Percentiles rank a stretch among this genome's conserved stretches.
Evolutionary conservation across 352 stramenopile species (phyloP).

Genomic region (Phytophthora fragariaefolia): DNA sequence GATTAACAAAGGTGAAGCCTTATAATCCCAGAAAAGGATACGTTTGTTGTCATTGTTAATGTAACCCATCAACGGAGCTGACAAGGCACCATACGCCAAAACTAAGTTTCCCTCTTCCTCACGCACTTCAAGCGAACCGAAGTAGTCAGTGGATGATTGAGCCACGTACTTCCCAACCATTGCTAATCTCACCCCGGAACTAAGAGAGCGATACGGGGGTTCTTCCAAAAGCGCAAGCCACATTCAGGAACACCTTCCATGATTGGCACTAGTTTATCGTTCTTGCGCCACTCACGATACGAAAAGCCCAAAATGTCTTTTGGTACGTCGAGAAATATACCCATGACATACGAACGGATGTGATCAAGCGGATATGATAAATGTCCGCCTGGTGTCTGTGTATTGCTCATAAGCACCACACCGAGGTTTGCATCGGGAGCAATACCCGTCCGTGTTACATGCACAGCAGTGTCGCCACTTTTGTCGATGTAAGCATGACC

Average conservation of each 20-base stretch:
- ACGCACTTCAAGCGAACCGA: constrained; percentile 39
- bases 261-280: constrained; percentile 40
- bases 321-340: constrained; percentile 70
- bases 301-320: constrained; percentile 56
- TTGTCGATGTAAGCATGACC: constrained; percentile 77
- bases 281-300: constrained; percentile 44
- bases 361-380: constrained; percentile 59
- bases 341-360: constrained; percentile 70
- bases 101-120: constrained; percentile 23
- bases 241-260: constrained; percentile 46
- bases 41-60: constrained; percentile 28
- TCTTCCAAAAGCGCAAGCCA: constrained; percentile 53
- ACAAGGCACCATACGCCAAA: constrained; percentile 35
- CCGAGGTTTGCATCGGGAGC: constrained; percentile 51
- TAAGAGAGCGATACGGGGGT: constrained; percentile 41
- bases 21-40: constrained; percentile 38
- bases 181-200: constrained; percentile 24
- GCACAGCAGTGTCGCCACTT: constrained; percentile 57
- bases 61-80: constrained; percentile 39
- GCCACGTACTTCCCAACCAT: constrained; percentile 57
- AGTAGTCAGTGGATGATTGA: constrained; percentile 47
- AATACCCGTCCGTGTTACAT: constrained; percentile 68
- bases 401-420: constrained; percentile 69
- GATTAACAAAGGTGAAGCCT: constrained; percentile 17
- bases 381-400: constrained; percentile 46